phyloP scores from a whole-genome alignment of 2,329 filamentous ascomycete genomes.

The Blumeria hordei region DNA sequence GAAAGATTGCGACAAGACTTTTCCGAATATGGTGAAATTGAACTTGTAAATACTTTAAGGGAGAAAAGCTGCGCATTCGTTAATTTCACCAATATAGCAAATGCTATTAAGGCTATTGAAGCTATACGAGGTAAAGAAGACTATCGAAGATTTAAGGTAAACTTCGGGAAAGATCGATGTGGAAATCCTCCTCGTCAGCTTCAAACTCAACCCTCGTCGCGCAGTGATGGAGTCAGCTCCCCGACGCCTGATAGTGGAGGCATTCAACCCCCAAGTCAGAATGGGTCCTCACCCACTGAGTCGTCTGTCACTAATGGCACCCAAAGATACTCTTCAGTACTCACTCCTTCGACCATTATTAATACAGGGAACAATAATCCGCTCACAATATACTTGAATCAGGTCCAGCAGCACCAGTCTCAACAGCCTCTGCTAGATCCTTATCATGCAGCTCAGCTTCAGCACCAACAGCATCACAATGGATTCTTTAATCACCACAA shows the following conservation, averaged over 20 bases:
- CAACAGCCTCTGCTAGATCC: constrained; percentile 35
- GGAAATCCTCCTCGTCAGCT: constrained; percentile 87
- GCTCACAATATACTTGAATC: constrained; percentile 77
- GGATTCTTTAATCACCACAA: constrained; percentile 53
- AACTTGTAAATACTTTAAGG: constrained; percentile 82
- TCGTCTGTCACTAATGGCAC: constrained; percentile 20
- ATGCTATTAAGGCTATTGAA: constrained; percentile 98
- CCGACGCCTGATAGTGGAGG: constrained; percentile 21
- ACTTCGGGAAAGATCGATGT: constrained; percentile 96
- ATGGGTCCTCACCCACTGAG: constrained; percentile 14
- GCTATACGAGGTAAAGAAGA: constrained; percentile 85
- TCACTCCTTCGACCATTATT: constrained; percentile 47
- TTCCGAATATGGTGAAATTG: constrained; percentile 90
- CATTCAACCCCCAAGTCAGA: constrained; percentile 13
- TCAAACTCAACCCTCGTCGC: constrained; percentile 40
- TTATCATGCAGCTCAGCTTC: constrained; percentile 18
- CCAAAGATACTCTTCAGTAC: constrained; percentile 26
- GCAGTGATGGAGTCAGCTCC: constrained; percentile 32
- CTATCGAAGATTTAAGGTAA: constrained; percentile 97
- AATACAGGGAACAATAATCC: constrained; percentile 66
- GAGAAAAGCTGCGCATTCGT: constrained; percentile 99
- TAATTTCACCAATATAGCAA: constrained; percentile 99
- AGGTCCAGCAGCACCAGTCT: constrained; percentile 49
- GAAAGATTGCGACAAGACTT: constrained; percentile 91
- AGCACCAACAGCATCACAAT: constrained; percentile 48